Conservation (phyloP, 768 basidiomycete species). For the Holtermannia corniformis region DNA sequence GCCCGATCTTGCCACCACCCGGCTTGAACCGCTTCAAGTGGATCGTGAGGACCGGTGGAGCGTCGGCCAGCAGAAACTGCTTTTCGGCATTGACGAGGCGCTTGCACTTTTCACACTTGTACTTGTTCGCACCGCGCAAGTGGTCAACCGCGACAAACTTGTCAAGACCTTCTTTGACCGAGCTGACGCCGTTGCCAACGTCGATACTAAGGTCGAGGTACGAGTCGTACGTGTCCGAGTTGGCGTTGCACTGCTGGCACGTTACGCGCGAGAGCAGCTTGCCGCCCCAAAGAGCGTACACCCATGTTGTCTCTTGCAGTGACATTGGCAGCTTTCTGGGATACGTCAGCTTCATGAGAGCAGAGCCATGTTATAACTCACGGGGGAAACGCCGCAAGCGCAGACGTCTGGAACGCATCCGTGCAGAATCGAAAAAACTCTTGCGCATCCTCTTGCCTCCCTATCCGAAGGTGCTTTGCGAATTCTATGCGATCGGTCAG, state of each 20-base stretch:
- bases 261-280: conserved; percentile 80
- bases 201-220: conserved; percentile 91
- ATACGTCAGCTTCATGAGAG: neutral
- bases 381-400: conserved; percentile 49
- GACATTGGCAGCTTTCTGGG: conserved; percentile 34
- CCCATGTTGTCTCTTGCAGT: conserved; percentile 73
- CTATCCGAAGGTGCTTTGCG: conserved; percentile 78
- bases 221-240: conserved; percentile 93
- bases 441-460: conserved; percentile 95
- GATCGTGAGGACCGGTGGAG: conserved; percentile 77
- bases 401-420: conserved; percentile 79
- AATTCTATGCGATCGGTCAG: conserved; percentile 51
- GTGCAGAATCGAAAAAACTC: conserved; percentile 93
- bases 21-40: conserved; percentile 89
- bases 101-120: conserved; percentile 99
- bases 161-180: conserved; percentile 61
- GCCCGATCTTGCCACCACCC: conserved; percentile 73
- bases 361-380: conserved; percentile 4
- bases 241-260: conserved; percentile 68
- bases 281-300: conserved; percentile 90
- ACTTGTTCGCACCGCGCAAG: conserved; percentile 85
- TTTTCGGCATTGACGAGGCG: conserved; percentile 83
- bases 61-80: conserved; percentile 74
- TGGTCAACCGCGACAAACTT: conserved; percentile 74
- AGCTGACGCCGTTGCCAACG: conserved; percentile 52